A percentile compares a stretch with the other conserved stretches of the same genome.
These are phyloP conservation scores for Bacidia rubella DNA, from an alignment of 495 filamentous ascomycete genomes.

Conservation along the genomic window DNA sequence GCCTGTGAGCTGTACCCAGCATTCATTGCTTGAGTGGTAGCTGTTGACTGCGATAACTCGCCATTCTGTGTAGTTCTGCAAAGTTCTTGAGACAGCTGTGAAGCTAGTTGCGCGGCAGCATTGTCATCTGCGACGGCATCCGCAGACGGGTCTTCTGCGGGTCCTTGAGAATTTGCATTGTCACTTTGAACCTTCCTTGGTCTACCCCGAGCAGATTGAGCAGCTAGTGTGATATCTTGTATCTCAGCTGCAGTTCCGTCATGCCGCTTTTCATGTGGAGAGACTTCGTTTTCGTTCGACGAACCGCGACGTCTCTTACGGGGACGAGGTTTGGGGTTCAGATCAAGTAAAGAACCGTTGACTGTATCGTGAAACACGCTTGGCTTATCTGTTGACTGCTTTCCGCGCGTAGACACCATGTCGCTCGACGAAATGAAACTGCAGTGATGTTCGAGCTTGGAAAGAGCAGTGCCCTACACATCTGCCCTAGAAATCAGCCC, in stretches of 20 bases:
- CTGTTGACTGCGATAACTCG: background rate
- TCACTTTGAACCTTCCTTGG: too few species aligned
- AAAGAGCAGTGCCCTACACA: background rate
- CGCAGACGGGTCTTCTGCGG: background rate
- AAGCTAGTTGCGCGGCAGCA: background rate
- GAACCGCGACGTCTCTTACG: background rate
- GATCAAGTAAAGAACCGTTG: background rate
- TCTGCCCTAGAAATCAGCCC: background rate
- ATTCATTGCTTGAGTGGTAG: background rate
- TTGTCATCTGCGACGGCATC: background rate
- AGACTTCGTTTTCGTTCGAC: background rate
- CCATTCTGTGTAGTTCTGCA: background rate
- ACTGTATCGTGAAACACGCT: background rate
- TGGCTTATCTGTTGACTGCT: background rate
- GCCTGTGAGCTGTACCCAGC: background rate
- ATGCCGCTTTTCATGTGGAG: too few species aligned
- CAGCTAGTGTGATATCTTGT: too few species aligned
- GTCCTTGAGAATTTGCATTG: too few species aligned
- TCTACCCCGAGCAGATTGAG: too few species aligned
- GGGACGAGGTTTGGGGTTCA: background rate
- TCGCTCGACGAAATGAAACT: background rate
- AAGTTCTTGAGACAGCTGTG: background rate
- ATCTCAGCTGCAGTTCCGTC: too few species aligned
- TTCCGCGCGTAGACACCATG: background rate
- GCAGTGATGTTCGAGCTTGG: too few species aligned